Evolutionary conservation across 2,329 filamentous ascomycete genomes (phyloP), one percentile per base, ranked within the genome.

Genomic region (Purpureocillium lavendulum): DNA sequence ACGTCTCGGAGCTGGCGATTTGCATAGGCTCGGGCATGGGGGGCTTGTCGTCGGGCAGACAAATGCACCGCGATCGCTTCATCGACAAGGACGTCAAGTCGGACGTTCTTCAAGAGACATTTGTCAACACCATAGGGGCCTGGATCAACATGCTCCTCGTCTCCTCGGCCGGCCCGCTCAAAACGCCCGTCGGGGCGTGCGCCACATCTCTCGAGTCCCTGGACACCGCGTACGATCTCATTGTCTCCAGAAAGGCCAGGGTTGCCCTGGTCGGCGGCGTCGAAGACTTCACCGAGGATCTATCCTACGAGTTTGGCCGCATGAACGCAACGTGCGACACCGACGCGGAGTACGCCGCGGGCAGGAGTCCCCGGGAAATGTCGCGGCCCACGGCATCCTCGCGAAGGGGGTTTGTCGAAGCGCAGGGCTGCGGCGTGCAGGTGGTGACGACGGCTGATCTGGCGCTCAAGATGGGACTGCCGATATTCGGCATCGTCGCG

Each of bases 241-340:
- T 96, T 57, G 79, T 94, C 48, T 86, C 94, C 62, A 88, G 88
- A 64, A 95, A 95, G 72, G 88, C 89, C 40, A 84, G 86, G 42
- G 77, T 95, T 55, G 94, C 87, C 73, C 82, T 96, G 49, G 89
- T 95, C 42, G 89, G 89, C 74, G 89, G 89, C 49, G 94, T 94
- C 56, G 89, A 95, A 68, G 88, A 95, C 67, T 94, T 96, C 72
- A 85, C 89, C 54, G 88, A 95, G 66, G 89, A 95, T 67, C 87
- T 88, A 37, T 95, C 88, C 1, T 94, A 92, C 58, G 89, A 95
- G 63, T 96, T 96, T 61, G 88, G 87, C 70, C 94, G 94, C 70
- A 95, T 96, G 88, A 90, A 92, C 65, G 89, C 89, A 39, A 96
- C 89, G 42, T 92, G 85, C 73, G 94, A 94, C 56, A 86, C 87